Evolutionary conservation across 768 basidiomycete genomes (phyloP), one percentile per base, ranked within the genome.

Genomic region (Dacryopinax primogenitus): DNA sequence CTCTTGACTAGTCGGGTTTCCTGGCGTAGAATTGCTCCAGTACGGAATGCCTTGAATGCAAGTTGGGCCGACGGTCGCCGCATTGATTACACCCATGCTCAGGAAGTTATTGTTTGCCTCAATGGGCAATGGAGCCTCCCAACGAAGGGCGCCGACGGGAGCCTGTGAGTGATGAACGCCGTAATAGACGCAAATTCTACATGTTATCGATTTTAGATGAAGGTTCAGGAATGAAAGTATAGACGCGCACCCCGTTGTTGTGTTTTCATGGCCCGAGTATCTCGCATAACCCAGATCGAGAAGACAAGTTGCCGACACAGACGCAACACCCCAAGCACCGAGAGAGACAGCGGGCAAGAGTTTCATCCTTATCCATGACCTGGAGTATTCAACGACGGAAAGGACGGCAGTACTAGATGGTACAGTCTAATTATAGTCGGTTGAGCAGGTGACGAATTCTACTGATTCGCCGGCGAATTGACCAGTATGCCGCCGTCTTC

Each of bases 191-290:
- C 51, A 58, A 30, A 58, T 11, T 9, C 51, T 58, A 30, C 7
- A 58, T 7, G 13, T 28, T 13, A 32, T 58, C 3, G 51, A 3
- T 9, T 58, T 58, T 30, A 58, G 51, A 15, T 30, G 32, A 9
- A 18, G 15, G 3, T 58, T 26, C 51, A 58, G 15, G 37, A 47
- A 15, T 7, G 9, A 28, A 23, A 32, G 3, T 9, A 58, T 23
- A 2, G 9, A 4, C 13, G 18, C 51, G 26, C 32, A 30, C 51
- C 51, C 51, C 26, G 51, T 58, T 28, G 51, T 58, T 3, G 51
- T 58, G 51, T 58, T 58, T 30, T 58, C 51, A 18, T 58, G 51
- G 4, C 51, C 51, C 26, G 51, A 58, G 32, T 58, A 58, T 30
- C 32, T 58, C 4, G 51, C 51, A 32, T 58, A 58, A 13, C 51